These are phyloP conservation scores for Claviceps quebecensis DNA, from an alignment of 2,329 filamentous ascomycete genomes.

Conservation along the genomic window DNA sequence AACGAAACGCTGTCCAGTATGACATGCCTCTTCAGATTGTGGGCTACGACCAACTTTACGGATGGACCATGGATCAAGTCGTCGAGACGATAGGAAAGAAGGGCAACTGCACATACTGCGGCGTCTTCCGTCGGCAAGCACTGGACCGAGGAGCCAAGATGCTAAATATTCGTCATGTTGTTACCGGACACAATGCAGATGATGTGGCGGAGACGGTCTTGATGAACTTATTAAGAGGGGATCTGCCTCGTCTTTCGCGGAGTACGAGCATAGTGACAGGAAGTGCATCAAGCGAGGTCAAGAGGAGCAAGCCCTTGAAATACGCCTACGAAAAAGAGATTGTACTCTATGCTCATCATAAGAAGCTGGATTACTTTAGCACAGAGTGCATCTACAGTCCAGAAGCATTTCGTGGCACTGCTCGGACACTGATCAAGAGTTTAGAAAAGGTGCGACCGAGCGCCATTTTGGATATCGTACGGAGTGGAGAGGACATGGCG, in stretches of 20 bases:
- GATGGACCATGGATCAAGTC: constrained; percentile 99
- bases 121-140: constrained; percentile 87
- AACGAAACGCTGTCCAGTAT: constrained; percentile 83
- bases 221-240: constrained; percentile 90
- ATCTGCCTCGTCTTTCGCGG: constrained; percentile 72
- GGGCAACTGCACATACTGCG: constrained; percentile 97
- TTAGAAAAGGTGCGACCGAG: constrained; percentile 85
- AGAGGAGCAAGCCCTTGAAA: constrained; percentile 90
- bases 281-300: constrained; percentile 68
- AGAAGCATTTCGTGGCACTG: constrained; percentile 88
- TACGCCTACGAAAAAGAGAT: constrained; percentile 99
- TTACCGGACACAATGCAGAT: constrained; percentile 95
- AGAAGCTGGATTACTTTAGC: constrained; percentile 93
- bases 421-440: constrained; percentile 85
- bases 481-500: constrained; percentile 93
- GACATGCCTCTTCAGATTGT: constrained; percentile 84
- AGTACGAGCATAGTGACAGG: constrained; percentile 84
- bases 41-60: constrained; percentile 86
- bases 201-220: constrained; percentile 94
- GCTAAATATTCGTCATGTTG: constrained; percentile 79
- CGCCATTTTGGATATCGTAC: constrained; percentile 86
- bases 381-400: constrained; percentile 98
- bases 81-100: constrained; percentile 95
- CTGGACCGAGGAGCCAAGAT: constrained; percentile 83
- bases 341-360: constrained; percentile 92